These are phyloP conservation scores for Artemisia princeps DNA, from an alignment of 140 eudicot species.

Conservation along the genomic window DNA sequence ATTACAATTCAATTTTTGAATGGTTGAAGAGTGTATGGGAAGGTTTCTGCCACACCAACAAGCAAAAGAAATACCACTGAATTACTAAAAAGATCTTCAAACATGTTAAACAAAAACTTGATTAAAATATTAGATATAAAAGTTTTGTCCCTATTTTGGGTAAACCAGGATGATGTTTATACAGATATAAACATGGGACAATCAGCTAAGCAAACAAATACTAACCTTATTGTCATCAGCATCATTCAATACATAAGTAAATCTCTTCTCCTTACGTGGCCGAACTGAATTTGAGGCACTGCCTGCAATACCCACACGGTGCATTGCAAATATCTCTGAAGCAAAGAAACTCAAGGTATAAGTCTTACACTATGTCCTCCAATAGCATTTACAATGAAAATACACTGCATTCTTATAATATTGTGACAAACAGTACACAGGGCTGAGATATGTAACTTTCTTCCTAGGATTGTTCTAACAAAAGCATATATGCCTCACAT, in stretches of 20 bases:
- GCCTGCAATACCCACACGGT: slow-evolving; percentile 78
- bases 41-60: too few relatives aligned
- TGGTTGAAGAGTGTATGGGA: too few relatives aligned
- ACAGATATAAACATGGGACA: too few relatives aligned
- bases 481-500: too few relatives aligned
- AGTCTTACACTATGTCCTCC: neutral
- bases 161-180: too few relatives aligned
- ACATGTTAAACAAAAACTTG: too few relatives aligned
- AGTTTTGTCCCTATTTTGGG: too few relatives aligned
- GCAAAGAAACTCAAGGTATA: slow-evolving; percentile 15
- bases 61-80: too few relatives aligned
- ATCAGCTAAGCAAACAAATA: neutral
- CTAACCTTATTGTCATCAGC: slow-evolving; percentile 69
- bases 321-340: slow-evolving; percentile 56
- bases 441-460: neutral
- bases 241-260: slow-evolving; percentile 66
- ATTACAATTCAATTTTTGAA: too few relatives aligned
- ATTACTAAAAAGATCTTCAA: too few relatives aligned
- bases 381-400: neutral
- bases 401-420: neutral
- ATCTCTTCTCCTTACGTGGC: slow-evolving; percentile 71
- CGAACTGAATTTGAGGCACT: slow-evolving; percentile 62
- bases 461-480: neutral
- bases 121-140: too few relatives aligned
- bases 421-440: neutral